Conservation (phyloP, 2,329 filamentous ascomycete genomes). For the Diaporthe australafricana region DNA sequence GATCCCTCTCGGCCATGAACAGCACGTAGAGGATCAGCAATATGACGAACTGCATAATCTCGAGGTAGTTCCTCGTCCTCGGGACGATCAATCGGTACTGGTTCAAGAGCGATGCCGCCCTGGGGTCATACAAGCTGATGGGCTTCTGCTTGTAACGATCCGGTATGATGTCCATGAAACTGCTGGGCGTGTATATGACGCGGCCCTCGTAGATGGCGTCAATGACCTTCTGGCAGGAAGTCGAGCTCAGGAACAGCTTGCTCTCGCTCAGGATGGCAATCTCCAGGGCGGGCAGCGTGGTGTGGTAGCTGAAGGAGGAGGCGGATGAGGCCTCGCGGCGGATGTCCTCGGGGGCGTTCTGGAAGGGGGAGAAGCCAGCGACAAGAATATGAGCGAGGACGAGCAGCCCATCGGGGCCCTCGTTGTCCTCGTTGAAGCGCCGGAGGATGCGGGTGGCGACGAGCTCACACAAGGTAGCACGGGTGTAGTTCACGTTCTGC, state of each 20-base stretch:
- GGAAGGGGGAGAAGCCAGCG: constrained; percentile 86
- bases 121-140: constrained; percentile 83
- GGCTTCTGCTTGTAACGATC: constrained; percentile 88
- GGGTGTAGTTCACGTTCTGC: constrained; percentile 83
- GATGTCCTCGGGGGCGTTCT: constrained; percentile 79
- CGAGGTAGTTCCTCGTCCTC: constrained; percentile 79
- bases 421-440: constrained; percentile 82
- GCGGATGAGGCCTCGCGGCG: constrained; percentile 66
- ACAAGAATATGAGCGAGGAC: constrained; percentile 83
- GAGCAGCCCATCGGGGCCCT: constrained; percentile 76
- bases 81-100: constrained; percentile 89
- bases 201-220: constrained; percentile 85
- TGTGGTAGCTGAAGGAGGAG: constrained; percentile 59
- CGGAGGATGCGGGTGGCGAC: constrained; percentile 82
- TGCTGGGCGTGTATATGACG: constrained; percentile 84
- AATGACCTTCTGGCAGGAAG: constrained; percentile 84
- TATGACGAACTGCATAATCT: constrained; percentile 78
- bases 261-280: constrained; percentile 86
- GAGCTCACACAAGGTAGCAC: constrained; percentile 83
- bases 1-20: constrained; percentile 77
- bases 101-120: constrained; percentile 80
- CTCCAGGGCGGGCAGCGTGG: constrained; percentile 81
- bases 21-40: constrained; percentile 76
- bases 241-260: constrained; percentile 81
- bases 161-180: constrained; percentile 85